phyloP scores from a whole-genome alignment of 495 filamentous ascomycete species.

The Penicilliopsis zonata region DNA sequence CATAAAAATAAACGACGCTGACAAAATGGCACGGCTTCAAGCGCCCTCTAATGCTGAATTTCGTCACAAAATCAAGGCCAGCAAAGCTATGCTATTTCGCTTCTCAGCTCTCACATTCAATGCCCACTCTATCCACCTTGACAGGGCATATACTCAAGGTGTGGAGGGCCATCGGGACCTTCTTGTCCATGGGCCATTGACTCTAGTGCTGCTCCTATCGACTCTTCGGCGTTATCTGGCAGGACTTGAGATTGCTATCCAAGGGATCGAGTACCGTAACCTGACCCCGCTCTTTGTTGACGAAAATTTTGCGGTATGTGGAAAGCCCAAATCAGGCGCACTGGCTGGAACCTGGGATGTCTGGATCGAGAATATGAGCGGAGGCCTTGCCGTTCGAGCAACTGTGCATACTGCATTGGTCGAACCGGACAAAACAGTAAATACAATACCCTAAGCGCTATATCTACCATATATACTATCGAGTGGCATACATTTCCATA shows the following conservation, averaged over 20 bases:
- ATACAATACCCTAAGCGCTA: neutral
- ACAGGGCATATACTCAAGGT: slow-evolving; percentile 52
- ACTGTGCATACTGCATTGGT: slow-evolving; percentile 17
- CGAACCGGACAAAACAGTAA: too few relatives aligned
- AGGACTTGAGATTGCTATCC: slow-evolving; percentile 18
- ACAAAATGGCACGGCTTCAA: slow-evolving; percentile 10
- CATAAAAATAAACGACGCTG: slow-evolving; percentile 8
- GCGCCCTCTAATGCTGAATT: slow-evolving; percentile 39
- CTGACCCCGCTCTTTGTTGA: slow-evolving; percentile 68
- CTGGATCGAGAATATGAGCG: slow-evolving; percentile 53
- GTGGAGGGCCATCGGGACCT: slow-evolving; percentile 63
- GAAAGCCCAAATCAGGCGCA: slow-evolving; percentile 20
- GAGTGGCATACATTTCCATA: too few relatives aligned
- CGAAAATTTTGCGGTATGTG: slow-evolving; percentile 51
- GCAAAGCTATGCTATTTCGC: slow-evolving; percentile 60
- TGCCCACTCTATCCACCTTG: slow-evolving; percentile 76
- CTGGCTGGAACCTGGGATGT: slow-evolving; percentile 36
- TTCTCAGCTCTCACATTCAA: slow-evolving; percentile 81
- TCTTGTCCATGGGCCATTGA: slow-evolving; percentile 79
- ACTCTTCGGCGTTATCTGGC: slow-evolving; percentile 41
- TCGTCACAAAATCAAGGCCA: slow-evolving; percentile 48
- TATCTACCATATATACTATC: neutral
- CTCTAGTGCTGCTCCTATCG: slow-evolving; percentile 60
- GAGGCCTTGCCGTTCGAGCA: slow-evolving; percentile 51
- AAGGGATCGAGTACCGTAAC: slow-evolving; percentile 63